Base-by-base conservation (phyloP, 1,139 yeast species). In the Candida dubliniensis region DNA sequence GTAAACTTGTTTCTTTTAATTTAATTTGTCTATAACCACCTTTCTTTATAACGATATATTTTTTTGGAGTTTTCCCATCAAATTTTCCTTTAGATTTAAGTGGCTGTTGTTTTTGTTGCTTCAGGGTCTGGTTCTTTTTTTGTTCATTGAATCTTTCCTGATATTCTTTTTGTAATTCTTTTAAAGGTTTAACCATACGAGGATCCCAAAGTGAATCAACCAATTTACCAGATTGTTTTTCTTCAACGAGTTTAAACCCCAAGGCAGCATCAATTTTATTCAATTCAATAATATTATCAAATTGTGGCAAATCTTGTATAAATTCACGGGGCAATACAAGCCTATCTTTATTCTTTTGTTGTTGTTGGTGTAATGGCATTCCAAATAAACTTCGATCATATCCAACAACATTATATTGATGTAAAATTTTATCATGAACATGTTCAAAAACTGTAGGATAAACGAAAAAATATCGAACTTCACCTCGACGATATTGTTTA, bases 381-480 rank as follows among this genome's bases (percentile, higher is more conserved):
- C 79, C 79, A 34, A 68, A 59, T 15, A 72, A 51, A 32, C 70
- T 61, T 40, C 69, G 58, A 55, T 74, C 79, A 52, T 71, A 71
- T 3, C 79, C 79, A 8, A 71, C 59, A 6, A 73, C 76, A 52
- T 73, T 72, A 52, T 73, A 72, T 4, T 73, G 70, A 42, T 40
- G 31, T 32, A 36, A 37, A 12, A 44, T 14, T 33, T 37, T 34
- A 10, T 44, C 47, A 32, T 30, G 13, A 4, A 44, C 25, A 31
- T 26, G 26, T 38, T 44, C 47, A 25, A 26, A 27, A 2, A 36
- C 12, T 7, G 26, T 27, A 12, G 31, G 9, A 33, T 34, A 37
- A 9, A 43, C 41, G 11, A 31, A 34, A 44, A 67, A 58, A 41
- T 57, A 59, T 41, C 63, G 67, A 34, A 31, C 24, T 50, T 72